phyloP scores from a whole-genome alignment of 768 basidiomycete species.

The Boletus rubescentipes region DNA sequence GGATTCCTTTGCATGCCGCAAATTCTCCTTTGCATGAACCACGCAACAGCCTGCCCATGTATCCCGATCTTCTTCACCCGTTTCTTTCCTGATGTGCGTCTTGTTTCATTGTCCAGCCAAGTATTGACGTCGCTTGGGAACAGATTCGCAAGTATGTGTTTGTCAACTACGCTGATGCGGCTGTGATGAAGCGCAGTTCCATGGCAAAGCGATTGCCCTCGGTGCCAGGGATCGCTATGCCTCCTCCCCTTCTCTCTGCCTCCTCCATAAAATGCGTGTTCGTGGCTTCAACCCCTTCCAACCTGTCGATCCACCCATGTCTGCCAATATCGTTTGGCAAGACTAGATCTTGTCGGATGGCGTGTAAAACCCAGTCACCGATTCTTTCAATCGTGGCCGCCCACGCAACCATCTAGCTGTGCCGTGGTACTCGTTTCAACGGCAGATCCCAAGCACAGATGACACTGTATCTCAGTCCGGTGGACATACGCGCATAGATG shows the following conservation, averaged over 20 bases:
- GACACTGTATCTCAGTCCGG: too few relatives aligned
- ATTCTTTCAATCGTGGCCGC: too few relatives aligned
- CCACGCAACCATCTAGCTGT: too few relatives aligned
- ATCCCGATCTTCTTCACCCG: background rate
- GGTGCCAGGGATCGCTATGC: background rate
- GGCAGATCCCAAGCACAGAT: too few relatives aligned
- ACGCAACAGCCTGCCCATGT: background rate
- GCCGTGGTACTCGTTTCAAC: too few relatives aligned
- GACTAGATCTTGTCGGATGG: too few relatives aligned
- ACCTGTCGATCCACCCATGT: background rate
- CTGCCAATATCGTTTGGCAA: too few relatives aligned
- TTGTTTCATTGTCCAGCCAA: too few relatives aligned
- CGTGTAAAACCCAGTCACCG: too few relatives aligned
- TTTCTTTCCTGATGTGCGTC: background rate
- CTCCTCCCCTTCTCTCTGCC: background rate
- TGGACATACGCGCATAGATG: too few relatives aligned
- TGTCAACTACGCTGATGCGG: background rate
- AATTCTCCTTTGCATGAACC: background rate
- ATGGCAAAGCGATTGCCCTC: background rate
- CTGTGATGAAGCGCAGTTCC: background rate
- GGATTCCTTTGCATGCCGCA: background rate
- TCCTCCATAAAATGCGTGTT: background rate
- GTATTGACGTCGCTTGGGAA: background rate
- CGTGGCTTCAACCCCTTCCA: background rate
- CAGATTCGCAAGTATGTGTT: background rate